A percentile compares a stretch with the other conserved stretches of the same genome.
Conservation (phyloP, 768 basidiomycete genomes). For the Tephrocybe sp. region DNA sequence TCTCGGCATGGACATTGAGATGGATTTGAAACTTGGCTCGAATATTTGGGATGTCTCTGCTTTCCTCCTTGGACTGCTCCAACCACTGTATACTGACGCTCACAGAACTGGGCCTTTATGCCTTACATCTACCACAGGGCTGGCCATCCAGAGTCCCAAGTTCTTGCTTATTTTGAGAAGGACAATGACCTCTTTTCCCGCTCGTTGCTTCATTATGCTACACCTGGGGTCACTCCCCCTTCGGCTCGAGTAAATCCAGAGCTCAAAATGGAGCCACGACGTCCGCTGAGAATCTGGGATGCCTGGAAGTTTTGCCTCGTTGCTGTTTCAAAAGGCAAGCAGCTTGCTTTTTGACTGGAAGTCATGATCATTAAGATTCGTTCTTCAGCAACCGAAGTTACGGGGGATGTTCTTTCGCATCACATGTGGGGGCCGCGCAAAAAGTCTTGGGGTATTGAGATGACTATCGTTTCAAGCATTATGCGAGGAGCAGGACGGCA, state of each 20-base stretch:
- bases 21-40: neutral
- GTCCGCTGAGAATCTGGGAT: conserved; percentile 63
- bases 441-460: conserved; percentile 91
- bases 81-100: neutral
- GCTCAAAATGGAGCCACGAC: conserved; percentile 54
- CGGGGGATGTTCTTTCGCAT: conserved; percentile 72
- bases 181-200: conserved; percentile 23
- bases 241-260: conserved; percentile 70
- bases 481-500: conserved; percentile 83
- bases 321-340: conserved; percentile 61
- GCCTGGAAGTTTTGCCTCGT: conserved; percentile 70
- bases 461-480: conserved; percentile 85
- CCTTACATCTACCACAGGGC: conserved; percentile 20
- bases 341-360: neutral
- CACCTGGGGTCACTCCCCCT: conserved; percentile 67
- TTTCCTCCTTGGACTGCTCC: conserved; percentile 5
- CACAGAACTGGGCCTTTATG: conserved; percentile 8
- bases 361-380: neutral
- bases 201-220: conserved; percentile 55
- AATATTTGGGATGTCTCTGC: conserved; percentile 12
- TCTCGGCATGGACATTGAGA: neutral
- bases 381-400: conserved; percentile 41
- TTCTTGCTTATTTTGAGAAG: conserved; percentile 14
- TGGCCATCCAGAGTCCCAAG: conserved; percentile 7
- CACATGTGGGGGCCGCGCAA: conserved; percentile 84